Evolutionary conservation across 179 eudicot species (phyloP).

Genomic region (Corrigiola litoralis): DNA sequence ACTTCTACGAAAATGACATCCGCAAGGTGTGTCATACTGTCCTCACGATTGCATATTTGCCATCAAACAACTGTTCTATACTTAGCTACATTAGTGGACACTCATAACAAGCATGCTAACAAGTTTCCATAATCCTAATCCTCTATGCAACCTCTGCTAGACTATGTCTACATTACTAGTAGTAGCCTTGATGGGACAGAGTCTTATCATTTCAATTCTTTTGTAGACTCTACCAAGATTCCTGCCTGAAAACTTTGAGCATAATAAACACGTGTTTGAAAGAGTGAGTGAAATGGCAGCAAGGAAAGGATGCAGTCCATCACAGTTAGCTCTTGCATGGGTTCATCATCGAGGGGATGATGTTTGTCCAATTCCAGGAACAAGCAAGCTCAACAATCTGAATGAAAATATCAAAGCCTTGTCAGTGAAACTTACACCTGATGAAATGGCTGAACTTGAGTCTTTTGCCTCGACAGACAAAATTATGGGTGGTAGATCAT

Average conservation of each 20-base stretch:
- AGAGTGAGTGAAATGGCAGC: constrained; percentile 17
- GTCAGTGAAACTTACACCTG: constrained; percentile 20
- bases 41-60: no score
- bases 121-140: no score
- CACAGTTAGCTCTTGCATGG: constrained; percentile 30
- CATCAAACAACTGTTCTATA: no score
- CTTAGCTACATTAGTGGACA: no score
- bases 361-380: constrained; percentile 38
- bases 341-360: constrained; percentile 29
- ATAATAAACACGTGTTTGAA: constrained; percentile 20
- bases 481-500: constrained; percentile 23
- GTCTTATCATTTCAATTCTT: no score
- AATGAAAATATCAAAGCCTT: constrained; percentile 22
- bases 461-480: constrained; percentile 20
- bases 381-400: constrained; percentile 24
- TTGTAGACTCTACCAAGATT: constrained; percentile 21
- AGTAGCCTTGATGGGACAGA: no score
- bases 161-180: no score
- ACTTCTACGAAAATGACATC: background rate
- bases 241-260: constrained; percentile 36
- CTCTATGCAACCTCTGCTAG: no score
- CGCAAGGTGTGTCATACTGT: constrained; percentile 24
- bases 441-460: constrained; percentile 33
- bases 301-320: constrained; percentile 25
- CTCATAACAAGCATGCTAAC: no score